Evolutionary conservation across 352 stramenopile species (phyloP).

Genomic region (Pythium monospermum): DNA sequence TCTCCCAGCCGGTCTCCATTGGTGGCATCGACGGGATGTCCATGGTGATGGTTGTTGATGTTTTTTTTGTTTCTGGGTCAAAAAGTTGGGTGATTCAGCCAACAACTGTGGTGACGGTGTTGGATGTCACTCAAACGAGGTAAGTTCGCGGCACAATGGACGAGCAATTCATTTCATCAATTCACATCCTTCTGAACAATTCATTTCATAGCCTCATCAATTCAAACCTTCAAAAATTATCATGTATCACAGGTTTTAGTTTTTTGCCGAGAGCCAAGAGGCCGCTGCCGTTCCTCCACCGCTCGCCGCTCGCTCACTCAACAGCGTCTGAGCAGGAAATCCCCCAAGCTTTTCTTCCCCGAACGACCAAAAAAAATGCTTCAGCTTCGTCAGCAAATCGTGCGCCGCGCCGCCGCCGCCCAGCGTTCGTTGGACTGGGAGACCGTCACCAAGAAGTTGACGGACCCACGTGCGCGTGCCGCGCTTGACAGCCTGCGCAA

Average conservation of each 20-base stretch:
- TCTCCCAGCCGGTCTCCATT: constrained; percentile 73
- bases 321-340: constrained; percentile 14
- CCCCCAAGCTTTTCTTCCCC: no score
- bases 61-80: no score
- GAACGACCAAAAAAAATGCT: constrained; percentile 44
- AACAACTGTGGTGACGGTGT: no score
- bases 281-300: no score
- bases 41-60: no score
- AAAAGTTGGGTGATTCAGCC: no score
- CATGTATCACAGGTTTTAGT: constrained; percentile 2
- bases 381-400: constrained; percentile 73
- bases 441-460: constrained; percentile 65
- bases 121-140: no score
- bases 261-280: no score
- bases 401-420: constrained; percentile 49
- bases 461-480: constrained; percentile 67
- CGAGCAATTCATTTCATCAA: no score
- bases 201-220: constrained; percentile 5
- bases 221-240: constrained; percentile 8
- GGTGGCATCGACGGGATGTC: constrained; percentile 28
- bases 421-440: constrained; percentile 69
- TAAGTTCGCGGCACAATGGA: no score
- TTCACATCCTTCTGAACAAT: neutral
- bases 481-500: constrained; percentile 75
- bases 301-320: constrained; percentile 19